A percentile compares a stretch with the other conserved stretches of the same genome.
Evolutionary conservation across 2,329 filamentous ascomycete species (phyloP).

Genomic region (Ascochyta rabiei): DNA sequence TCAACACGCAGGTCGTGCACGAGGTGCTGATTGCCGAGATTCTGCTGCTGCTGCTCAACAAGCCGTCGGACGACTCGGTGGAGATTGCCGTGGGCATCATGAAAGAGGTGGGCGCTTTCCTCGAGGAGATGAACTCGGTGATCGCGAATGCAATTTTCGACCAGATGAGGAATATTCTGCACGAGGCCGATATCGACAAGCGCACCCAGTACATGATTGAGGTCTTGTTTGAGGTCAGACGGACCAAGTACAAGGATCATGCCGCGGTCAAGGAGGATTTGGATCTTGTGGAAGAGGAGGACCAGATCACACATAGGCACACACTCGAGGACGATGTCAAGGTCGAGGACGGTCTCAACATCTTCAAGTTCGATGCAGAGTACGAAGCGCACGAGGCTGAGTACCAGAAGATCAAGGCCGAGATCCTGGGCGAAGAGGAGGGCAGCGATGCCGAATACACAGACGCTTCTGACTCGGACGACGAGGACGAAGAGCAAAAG

Average conservation of each 20-base stretch:
- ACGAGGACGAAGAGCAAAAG: conserved; percentile 78
- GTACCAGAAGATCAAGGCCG: conserved; percentile 87
- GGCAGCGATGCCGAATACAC: conserved; percentile 72
- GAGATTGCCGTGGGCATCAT: conserved; percentile 96
- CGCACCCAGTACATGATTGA: conserved; percentile 99
- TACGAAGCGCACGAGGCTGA: conserved; percentile 91
- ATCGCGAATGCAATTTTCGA: conserved; percentile 93
- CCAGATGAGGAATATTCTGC: conserved; percentile 91
- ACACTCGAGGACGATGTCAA: conserved; percentile 79
- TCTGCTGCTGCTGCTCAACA: conserved; percentile 86
- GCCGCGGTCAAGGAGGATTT: conserved; percentile 89
- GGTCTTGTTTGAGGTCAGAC: conserved; percentile 93
- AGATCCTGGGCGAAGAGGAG: conserved; percentile 81
- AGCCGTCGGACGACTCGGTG: conserved; percentile 95
- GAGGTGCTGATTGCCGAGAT: conserved; percentile 95
- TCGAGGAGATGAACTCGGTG: conserved; percentile 92
- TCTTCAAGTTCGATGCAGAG: conserved; percentile 91
- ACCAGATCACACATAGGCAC: conserved; percentile 91
- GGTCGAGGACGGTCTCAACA: conserved; percentile 83
- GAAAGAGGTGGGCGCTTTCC: conserved; percentile 88
- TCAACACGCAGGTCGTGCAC: conserved; percentile 94
- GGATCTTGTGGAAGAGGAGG: conserved; percentile 95
- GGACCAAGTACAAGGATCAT: conserved; percentile 96
- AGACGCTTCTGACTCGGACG: conserved; percentile 70
- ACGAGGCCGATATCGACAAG: conserved; percentile 97